Percentiles rank a stretch among this genome's conserved stretches.
These are phyloP conservation scores for Thymus quinquecostatus DNA, from an alignment of 257 asterid species.

Conservation along the genomic window DNA sequence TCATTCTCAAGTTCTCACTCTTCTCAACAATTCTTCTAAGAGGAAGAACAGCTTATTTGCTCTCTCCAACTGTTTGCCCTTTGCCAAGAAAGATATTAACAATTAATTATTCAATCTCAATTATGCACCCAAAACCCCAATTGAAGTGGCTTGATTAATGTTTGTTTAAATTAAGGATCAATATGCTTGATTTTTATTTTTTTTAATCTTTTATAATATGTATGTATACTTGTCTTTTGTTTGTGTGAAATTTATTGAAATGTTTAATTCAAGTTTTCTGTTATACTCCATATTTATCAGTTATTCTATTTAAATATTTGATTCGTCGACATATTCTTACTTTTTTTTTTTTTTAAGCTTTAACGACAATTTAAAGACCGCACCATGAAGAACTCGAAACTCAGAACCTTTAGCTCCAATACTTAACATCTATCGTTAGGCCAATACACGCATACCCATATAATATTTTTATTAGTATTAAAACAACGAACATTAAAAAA, in stretches of 20 bases:
- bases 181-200: too few relatives aligned
- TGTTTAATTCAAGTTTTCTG: not conserved
- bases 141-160: too few relatives aligned
- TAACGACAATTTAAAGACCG: too few relatives aligned
- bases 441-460: too few relatives aligned
- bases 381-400: too few relatives aligned
- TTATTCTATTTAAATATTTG: not conserved
- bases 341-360: too few relatives aligned
- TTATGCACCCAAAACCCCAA: not conserved
- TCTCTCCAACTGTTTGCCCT: slow-evolving; percentile 18
- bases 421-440: too few relatives aligned
- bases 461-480: too few relatives aligned
- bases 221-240: not conserved
- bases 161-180: not conserved
- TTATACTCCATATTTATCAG: not conserved
- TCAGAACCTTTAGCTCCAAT: too few relatives aligned
- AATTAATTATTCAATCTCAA: not conserved
- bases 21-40: slow-evolving; percentile 33
- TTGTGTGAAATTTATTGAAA: not conserved
- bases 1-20: slow-evolving; percentile 46
- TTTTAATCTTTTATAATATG: too few relatives aligned
- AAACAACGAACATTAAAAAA: too few relatives aligned
- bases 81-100: not conserved
- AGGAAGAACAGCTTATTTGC: not conserved
- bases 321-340: not conserved